Base-by-base conservation (phyloP, 306 rosid genomes). In the Senna siamea region DNA sequence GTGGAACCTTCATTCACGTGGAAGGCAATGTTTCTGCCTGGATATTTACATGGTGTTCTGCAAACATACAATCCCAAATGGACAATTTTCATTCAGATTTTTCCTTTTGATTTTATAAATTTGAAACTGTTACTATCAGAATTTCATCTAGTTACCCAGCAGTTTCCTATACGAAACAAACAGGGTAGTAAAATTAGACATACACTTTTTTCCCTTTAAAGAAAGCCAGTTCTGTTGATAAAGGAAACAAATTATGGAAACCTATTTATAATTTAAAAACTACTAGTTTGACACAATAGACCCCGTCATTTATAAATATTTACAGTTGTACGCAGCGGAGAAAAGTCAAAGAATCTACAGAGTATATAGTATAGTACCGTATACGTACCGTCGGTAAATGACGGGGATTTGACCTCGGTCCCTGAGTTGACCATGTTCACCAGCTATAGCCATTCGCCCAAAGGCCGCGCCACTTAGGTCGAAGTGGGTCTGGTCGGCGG, bases 381-480 rank as follows among this genome's bases (percentile, higher is more conserved):
- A 1, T n/a, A 59, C 65, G 15, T 77, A 92, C 98, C 98, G 81
- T 77, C 90, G 64, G 78, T 89, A 91, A 56, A 81, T 65, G 30
- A 94, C 84, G 0, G 89, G 75, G 69, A 94, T 72, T 83, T 70
- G 84, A 47, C 98, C 98, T 58, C 85, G 78, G 84, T 94, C 86
- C 15, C 98, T 72, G 69, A 94, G 94, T 34, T 62, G 86, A 40
- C 88, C 87, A 7, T 75, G 74, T 48, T 88, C 90, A 0, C 98
- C 96, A 12, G 90, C 7, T 4, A 89, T 2, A 12, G 96, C 96
- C 98, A 94, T 82, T 22, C 67, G 97, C 0, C 97, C 98, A 52
- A 91, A 94, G 28, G 94, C 97, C 0, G 97, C 88, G 34, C 98
- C 98, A 32, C 98, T 94, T 18, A 94, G 94, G 83, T 91, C 98